Base-by-base conservation (phyloP, 192 early-diverging fungal species). In the Coemansia sp. region DNA sequence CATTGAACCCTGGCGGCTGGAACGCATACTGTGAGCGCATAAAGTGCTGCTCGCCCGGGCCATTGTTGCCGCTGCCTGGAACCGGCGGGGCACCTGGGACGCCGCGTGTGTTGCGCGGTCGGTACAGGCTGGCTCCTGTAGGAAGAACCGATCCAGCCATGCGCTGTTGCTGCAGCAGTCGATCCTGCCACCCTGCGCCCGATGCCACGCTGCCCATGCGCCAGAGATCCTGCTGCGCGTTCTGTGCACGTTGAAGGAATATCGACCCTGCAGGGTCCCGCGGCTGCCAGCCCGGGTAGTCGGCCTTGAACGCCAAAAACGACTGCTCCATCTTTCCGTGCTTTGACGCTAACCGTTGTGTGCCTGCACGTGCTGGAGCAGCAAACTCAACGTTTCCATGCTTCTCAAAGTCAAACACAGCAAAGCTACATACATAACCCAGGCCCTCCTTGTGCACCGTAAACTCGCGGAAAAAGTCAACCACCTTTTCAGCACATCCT, bases 281-380 rank as follows among this genome's bases (percentile, higher is more conserved):
- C 6, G 93, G 93, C 67, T 93, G 88, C 96, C 96, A 98, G 29
- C 91, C 90, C 3, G 95, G 96, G 69, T 98, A 90, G 69, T 97
- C 88, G 9, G 87, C 85, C 82, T 97, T 96, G 74, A 99, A 99
- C 56, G 92, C 93, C 64, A 99, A 61, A 67, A 99, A 95, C 4
- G 92, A 94, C 68, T 94, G 92, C 77, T 98, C 96, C 97, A 99
- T 97, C 75, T 99, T 99, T 29, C 94, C 96, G 54, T 93, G 85
- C 58, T 94, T 91, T 1, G 90, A 92, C 1, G 88, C 62, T 61
- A 87, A 80, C 21, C 88, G 82, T 11, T 88, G 88, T 45, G 86
- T 77, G 9, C 39, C 75, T 5, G 82, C 76, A 17, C 73, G 69
- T 16, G 82, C 80, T 1, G 90, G 91, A 2, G 90, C 93, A 1